phyloP scores from a whole-genome alignment of 805 yeast species.

The Candida awuae region DNA sequence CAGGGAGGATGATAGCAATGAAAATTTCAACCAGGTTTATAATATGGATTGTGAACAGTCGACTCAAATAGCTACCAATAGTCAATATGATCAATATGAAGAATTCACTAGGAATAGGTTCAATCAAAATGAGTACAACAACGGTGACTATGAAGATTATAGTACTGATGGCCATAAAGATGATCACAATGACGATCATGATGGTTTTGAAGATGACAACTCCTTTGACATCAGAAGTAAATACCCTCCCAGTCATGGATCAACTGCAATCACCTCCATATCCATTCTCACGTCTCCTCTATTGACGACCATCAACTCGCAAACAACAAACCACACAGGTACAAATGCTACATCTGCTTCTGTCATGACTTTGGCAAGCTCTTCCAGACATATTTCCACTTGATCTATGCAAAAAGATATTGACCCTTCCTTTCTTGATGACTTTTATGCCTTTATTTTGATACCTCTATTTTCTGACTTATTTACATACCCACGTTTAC shows the following conservation, averaged over 20 bases:
- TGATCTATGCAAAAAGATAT: background rate
- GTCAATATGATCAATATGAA: background rate
- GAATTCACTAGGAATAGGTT: background rate
- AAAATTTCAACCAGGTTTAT: no score
- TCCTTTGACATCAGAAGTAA: constrained; percentile 7
- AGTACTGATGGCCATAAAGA: background rate
- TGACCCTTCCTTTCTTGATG: background rate
- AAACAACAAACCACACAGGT: background rate
- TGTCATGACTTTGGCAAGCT: constrained; percentile 8
- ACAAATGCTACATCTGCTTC: constrained; percentile 5
- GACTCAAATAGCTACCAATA: no score
- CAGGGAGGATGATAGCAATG: background rate
- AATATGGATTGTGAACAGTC: no score
- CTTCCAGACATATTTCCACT: constrained; percentile 4
- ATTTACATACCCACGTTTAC: no score
- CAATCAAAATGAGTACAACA: background rate
- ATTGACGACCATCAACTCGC: constrained; percentile 4
- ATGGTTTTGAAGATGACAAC: background rate
- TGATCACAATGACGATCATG: constrained; percentile 1
- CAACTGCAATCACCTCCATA: constrained; percentile 11
- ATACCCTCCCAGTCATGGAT: constrained; percentile 4
- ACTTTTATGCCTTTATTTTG: background rate
- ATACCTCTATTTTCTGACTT: no score
- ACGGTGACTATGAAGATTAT: background rate
- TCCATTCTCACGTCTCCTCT: constrained; percentile 6